Percentiles rank a stretch among this genome's conserved stretches.
Evolutionary conservation across 352 stramenopile genomes (phyloP).

Genomic region (Phytopythium kandeliae): DNA sequence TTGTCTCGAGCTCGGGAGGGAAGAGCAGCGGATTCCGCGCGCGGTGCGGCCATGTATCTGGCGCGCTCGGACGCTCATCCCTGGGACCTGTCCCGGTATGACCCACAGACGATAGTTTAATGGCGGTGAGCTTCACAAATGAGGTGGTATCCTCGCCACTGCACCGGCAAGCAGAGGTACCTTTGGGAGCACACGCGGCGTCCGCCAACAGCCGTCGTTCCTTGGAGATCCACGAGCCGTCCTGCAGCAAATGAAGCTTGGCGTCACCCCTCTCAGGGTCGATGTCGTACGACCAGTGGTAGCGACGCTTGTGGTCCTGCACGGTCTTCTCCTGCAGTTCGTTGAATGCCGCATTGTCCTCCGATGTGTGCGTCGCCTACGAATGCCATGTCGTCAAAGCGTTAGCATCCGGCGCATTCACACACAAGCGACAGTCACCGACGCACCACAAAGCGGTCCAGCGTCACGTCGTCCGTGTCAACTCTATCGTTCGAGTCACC

Average conservation of each 20-base stretch:
- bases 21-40: slow-evolving; percentile 76
- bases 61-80: slow-evolving; percentile 55
- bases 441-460: slow-evolving; percentile 68
- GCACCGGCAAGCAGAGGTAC: slow-evolving; percentile 3
- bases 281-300: slow-evolving; percentile 77
- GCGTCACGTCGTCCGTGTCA: slow-evolving; percentile 28
- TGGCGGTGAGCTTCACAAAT: background rate
- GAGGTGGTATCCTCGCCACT: no score
- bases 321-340: slow-evolving; percentile 70
- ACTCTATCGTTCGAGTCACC: background rate
- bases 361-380: slow-evolving; percentile 73
- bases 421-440: background rate
- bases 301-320: slow-evolving; percentile 55
- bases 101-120: background rate
- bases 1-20: slow-evolving; percentile 54
- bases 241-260: slow-evolving; percentile 60
- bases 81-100: slow-evolving; percentile 23
- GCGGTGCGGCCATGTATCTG: slow-evolving; percentile 71
- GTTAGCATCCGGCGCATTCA: background rate
- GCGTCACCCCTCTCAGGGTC: slow-evolving; percentile 43
- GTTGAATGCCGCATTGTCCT: slow-evolving; percentile 79
- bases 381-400: background rate
- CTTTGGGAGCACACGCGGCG: slow-evolving; percentile 50
- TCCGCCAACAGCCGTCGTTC: slow-evolving; percentile 57
- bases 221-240: slow-evolving; percentile 72